phyloP scores from a whole-genome alignment of 805 yeast species.

The Zygotorulaspora chibaensis region DNA sequence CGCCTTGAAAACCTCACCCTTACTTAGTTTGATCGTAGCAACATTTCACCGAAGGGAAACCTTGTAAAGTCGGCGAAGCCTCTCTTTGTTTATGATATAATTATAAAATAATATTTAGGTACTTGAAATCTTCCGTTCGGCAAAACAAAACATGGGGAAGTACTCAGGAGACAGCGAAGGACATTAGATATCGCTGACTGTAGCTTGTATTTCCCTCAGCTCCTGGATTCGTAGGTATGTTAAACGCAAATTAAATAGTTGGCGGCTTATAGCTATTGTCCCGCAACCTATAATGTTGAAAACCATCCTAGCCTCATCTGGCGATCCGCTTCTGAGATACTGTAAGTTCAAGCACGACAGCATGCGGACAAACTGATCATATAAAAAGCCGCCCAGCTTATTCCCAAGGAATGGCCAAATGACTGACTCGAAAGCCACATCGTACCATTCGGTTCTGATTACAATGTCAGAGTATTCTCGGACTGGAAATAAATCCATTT shows the following conservation, averaged over 20 bases:
- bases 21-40: slow-evolving; percentile 65
- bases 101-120: background rate
- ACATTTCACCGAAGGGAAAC: slow-evolving; percentile 44
- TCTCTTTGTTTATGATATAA: background rate
- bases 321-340: slow-evolving; percentile 12
- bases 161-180: too few species aligned
- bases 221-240: slow-evolving; percentile 22
- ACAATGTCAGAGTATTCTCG: slow-evolving; percentile 13
- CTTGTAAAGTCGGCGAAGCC: background rate
- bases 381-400: slow-evolving; percentile 13
- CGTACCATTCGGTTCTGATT: slow-evolving; percentile 18
- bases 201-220: slow-evolving; percentile 13
- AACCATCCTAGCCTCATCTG: slow-evolving; percentile 23
- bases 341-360: slow-evolving; percentile 6
- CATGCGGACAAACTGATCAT: slow-evolving; percentile 9
- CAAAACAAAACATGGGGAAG: too few species aligned
- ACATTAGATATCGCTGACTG: slow-evolving; percentile 3
- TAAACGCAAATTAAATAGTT: slow-evolving; percentile 13
- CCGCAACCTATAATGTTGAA: slow-evolving; percentile 28
- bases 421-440: slow-evolving; percentile 15
- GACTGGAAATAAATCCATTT: slow-evolving; percentile 6
- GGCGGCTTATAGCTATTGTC: slow-evolving; percentile 16
- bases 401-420: slow-evolving; percentile 25
- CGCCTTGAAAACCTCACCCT: slow-evolving; percentile 59
- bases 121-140: background rate